Base-by-base conservation (phyloP, 1,284 basidiomycete species). In the Uromyces viciae-fabae region DNA sequence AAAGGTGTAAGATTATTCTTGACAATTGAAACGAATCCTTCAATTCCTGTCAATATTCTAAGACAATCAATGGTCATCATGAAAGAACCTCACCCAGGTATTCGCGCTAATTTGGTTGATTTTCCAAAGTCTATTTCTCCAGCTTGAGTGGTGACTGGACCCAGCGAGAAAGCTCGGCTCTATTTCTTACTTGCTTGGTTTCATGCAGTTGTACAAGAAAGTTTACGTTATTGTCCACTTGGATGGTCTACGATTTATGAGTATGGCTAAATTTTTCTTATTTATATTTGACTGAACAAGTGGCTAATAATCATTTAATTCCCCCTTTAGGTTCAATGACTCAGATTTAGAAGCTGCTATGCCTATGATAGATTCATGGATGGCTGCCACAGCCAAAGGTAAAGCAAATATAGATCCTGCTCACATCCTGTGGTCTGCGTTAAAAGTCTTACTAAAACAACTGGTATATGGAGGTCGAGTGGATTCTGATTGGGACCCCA, bases 231-330 rank as follows among this genome's bases (percentile, higher is more conserved):
- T 85, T 92, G 92, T 11, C 95, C 95, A 4, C 88, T 98, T 31
- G 95, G 95, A 0, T 98, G 95, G 94, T 94, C 92, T 85, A 94
- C 96, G 87, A 89, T 90, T 0, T 98, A 98, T 87, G 95, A 98
- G 86, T 75, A 43, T 11, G 46, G 22, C 22, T 11, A 49, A 49
- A 58, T 49, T 73, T 33, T 52, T 56, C 1, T 28, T 15, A 2
- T 43, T 25, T 52, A 19, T n/a, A 28, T 22, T 46, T 1, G 54
- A 42, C 46, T 71, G 19, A 25, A 42, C n/a, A 40, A n/a, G 22
- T 38, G 31, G 42, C 31, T 62, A 15, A 40, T 2, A 15, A 49
- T 11, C 46, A 49, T 46, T 72, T 46, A 5, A 8, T 7, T 49
- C 31, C 5, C n/a, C 42, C 49, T 52, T 11, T 33, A 75, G 73